Conservation (phyloP, 495 filamentous ascomycete species). For the Tuber brumale region DNA sequence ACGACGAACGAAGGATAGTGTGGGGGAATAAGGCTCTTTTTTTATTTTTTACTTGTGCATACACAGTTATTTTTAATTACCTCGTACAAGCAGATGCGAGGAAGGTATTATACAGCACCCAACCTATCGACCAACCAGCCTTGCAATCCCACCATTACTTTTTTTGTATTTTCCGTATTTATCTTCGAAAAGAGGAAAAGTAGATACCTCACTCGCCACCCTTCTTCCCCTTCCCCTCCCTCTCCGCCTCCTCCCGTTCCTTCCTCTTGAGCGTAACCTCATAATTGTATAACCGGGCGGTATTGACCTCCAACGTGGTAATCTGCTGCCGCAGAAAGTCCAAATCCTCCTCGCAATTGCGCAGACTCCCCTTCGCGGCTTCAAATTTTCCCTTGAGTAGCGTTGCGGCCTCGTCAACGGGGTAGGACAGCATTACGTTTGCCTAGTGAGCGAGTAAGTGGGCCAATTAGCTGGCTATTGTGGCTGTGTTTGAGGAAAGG, state of each 20-base stretch:
- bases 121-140: neutral
- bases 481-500: neutral
- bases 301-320: slow-evolving; percentile 96
- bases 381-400: slow-evolving; percentile 71
- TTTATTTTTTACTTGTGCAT: neutral
- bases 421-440: slow-evolving; percentile 96
- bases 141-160: neutral
- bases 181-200: neutral
- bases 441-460: slow-evolving; percentile 50
- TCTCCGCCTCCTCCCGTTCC: slow-evolving; percentile 53
- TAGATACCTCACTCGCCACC: slow-evolving; percentile 8
- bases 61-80: neutral
- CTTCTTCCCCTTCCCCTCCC: slow-evolving; percentile 23
- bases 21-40: neutral
- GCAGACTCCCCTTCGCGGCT: slow-evolving; percentile 69
- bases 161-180: neutral
- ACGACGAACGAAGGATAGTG: neutral
- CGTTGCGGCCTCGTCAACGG: slow-evolving; percentile 73
- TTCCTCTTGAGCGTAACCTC: slow-evolving; percentile 90
- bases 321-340: slow-evolving; percentile 96
- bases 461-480: neutral
- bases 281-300: slow-evolving; percentile 97
- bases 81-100: neutral
- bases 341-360: slow-evolving; percentile 89
- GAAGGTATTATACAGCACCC: neutral